A percentile compares a stretch with the other conserved stretches of the same genome.
Conservation (phyloP, 2,329 filamentous ascomycete genomes). For the Aphanocladium album region DNA sequence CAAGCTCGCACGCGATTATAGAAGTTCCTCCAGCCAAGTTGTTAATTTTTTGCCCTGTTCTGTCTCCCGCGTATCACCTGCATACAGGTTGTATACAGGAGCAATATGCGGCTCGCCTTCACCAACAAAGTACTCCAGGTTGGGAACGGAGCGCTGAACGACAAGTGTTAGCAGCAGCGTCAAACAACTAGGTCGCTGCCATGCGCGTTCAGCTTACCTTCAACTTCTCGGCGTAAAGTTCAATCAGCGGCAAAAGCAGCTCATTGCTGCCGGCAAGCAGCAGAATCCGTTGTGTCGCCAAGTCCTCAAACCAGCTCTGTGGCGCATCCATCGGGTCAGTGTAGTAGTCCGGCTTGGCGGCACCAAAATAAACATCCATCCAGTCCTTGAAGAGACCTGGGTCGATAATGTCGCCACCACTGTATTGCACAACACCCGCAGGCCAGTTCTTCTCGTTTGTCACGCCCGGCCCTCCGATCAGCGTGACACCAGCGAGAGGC, state of each 20-base stretch:
- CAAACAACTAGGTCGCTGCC: not conserved
- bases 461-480: not conserved
- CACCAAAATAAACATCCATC: not conserved
- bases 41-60: not conserved
- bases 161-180: not conserved
- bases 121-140: not conserved
- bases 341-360: not conserved
- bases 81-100: not conserved
- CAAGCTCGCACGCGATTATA: too few species aligned
- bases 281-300: not conserved
- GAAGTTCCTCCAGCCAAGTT: not conserved
- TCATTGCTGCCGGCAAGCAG: not conserved
- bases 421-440: not conserved
- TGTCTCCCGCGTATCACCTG: not conserved
- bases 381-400: not conserved
- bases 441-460: not conserved
- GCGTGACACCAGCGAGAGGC: not conserved
- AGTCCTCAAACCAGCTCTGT: not conserved
- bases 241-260: not conserved
- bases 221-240: not conserved
- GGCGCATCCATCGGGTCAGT: not conserved
- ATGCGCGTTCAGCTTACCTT: not conserved
- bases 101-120: not conserved
- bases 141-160: not conserved
- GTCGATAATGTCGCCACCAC: not conserved